These are phyloP conservation scores for Taxillus chinensis DNA, from an alignment of 164 flowering plant genomes.

Conservation along the genomic window DNA sequence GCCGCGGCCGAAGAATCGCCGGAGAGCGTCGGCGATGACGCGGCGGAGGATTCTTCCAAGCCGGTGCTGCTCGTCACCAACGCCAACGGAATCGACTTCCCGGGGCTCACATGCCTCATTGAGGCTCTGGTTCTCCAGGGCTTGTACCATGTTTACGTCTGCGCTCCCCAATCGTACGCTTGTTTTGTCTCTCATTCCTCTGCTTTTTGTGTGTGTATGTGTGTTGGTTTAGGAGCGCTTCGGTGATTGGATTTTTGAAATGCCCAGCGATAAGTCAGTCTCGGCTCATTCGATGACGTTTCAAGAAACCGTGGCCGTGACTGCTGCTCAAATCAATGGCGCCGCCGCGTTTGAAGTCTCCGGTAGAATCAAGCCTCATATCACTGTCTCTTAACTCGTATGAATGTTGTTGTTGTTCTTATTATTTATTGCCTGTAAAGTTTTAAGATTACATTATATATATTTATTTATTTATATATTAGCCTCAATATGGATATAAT, in stretches of 20 bases:
- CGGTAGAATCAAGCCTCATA: constrained; percentile 28
- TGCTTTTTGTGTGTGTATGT: neutral
- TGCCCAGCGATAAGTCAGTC: constrained; percentile 50
- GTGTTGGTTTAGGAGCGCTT: neutral
- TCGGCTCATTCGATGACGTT: constrained; percentile 75
- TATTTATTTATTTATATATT: too few species aligned
- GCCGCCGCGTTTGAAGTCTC: constrained; percentile 86
- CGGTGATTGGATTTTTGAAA: neutral
- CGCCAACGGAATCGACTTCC: constrained; percentile 80
- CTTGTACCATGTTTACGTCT: constrained; percentile 64
- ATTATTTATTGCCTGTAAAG: too few species aligned
- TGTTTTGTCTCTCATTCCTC: neutral
- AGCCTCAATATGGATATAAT: too few species aligned
- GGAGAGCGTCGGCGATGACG: constrained; percentile 5
- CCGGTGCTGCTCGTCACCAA: constrained; percentile 78
- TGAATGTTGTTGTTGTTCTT: too few species aligned
- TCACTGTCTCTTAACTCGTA: neutral
- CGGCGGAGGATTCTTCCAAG: constrained; percentile 23
- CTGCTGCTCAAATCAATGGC: constrained; percentile 59
- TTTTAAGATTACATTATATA: too few species aligned
- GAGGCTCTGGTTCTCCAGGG: constrained; percentile 63
- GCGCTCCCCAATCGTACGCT: constrained; percentile 89
- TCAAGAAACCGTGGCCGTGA: constrained; percentile 57
- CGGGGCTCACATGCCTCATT: constrained; percentile 64
- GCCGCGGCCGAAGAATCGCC: constrained; percentile 13